Base-by-base conservation (phyloP, 2,329 filamentous ascomycete genomes). In the Nigrograna mackinnonii region DNA sequence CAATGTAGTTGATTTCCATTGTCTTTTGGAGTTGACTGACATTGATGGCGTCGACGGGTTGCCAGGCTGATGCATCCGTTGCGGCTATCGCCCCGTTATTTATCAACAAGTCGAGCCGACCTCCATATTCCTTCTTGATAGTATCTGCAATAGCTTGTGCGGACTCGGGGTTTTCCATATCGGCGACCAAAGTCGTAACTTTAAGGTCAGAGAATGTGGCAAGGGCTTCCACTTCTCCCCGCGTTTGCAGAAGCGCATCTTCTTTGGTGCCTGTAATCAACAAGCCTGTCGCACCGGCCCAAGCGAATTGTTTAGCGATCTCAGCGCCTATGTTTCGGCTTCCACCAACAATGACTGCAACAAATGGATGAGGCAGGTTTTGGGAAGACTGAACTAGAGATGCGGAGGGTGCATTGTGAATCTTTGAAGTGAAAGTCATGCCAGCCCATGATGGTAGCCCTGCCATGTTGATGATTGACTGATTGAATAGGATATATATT, bases 71-170 rank as follows among this genome's bases (percentile, higher is more conserved):
- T 9, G 24, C 9, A 28, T 28, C 9, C n/a, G 24, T 9, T 9
- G 9, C n/a, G 24, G n/a, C 39, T 16, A 64, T 52, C 7, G 56
- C 61, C 20, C 60, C 61, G 30, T 65, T 65, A 43, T 50, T 64
- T 48, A 66, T 50, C 7, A 65, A 32, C 19, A 65, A 50, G 39
- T 66, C 61, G 2, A 67, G 41, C 3, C 46, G 48, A 33, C 59
- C 61, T 4, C 24, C 24, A 28, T 28, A n/a, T n/a, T 28, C 24
- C 9, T n/a, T 28, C n/a, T 28, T 28, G 24, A 28, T n/a, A 9
- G n/a, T n/a, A 9, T n/a, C 9, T n/a, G 24, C 24, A 28, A 28
- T 28, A 9, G 9, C 24, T n/a, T 28, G 9, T 9, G 24, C 24
- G 9, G 24, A 9, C n/a, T 9, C 9, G 24, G 24, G 24, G n/a